phyloP scores from a whole-genome alignment of 495 filamentous ascomycete species.

The Evansstolkia leycettana region DNA sequence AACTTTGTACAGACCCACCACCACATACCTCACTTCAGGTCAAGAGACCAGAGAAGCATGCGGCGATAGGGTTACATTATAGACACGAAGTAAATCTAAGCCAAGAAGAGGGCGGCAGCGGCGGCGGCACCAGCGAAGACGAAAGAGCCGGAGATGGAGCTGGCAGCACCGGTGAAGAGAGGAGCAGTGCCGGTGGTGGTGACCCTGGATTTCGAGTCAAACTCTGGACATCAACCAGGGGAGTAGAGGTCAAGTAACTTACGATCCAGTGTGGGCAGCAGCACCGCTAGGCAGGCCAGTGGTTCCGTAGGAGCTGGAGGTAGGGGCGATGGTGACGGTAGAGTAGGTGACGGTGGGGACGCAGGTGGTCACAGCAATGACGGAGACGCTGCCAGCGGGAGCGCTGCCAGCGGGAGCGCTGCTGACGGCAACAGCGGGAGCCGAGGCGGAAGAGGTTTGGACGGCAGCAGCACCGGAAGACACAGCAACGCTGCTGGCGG shows the following conservation, averaged over 20 bases:
- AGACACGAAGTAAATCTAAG: constrained; percentile 30
- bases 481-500: constrained; percentile 7
- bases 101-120: constrained; percentile 40
- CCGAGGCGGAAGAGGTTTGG: not conserved
- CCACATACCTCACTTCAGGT: not conserved
- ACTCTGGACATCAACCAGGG: not conserved
- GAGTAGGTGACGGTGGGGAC: constrained; percentile 32
- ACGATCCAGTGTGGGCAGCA: constrained; percentile 14
- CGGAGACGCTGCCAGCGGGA: constrained; percentile 10
- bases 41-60: not conserved
- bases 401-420: constrained; percentile 5
- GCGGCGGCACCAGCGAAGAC: constrained; percentile 36
- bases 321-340: constrained; percentile 16
- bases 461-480: constrained; percentile 7
- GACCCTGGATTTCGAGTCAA: constrained; percentile 12
- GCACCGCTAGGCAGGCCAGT: constrained; percentile 13
- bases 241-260: constrained; percentile 6
- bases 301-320: constrained; percentile 6
- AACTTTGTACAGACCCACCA: constrained; percentile 5
- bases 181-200: constrained; percentile 23
- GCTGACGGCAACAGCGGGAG: constrained; percentile 7
- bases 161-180: constrained; percentile 36
- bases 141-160: constrained; percentile 34
- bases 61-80: constrained; percentile 11
- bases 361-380: constrained; percentile 30